Evolutionary conservation across 2,329 filamentous ascomycete genomes (phyloP).

Genomic region (Stachybotrys chartarum): DNA sequence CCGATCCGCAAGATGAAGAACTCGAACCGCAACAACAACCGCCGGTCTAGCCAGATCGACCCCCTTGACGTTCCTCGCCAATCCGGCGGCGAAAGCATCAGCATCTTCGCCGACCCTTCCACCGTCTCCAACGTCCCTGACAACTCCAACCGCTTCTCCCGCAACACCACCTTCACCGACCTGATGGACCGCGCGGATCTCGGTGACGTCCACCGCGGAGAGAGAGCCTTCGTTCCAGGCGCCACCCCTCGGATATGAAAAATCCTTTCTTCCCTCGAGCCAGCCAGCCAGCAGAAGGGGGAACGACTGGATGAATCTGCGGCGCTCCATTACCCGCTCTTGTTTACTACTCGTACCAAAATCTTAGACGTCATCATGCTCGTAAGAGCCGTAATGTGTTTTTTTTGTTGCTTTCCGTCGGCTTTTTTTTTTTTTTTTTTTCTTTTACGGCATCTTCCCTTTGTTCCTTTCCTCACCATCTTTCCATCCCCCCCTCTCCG

Average conservation of each 20-base stretch:
- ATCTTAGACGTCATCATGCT: background rate
- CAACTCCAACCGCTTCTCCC: conserved; percentile 14
- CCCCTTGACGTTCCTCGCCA: conserved; percentile 31
- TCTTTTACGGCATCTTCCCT: background rate
- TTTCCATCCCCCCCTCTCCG: background rate
- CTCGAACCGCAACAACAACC: conserved; percentile 15
- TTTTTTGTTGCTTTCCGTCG: background rate
- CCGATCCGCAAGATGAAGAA: conserved; percentile 33
- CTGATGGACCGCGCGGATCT: conserved; percentile 43
- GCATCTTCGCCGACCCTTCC: conserved; percentile 43
- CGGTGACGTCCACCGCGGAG: conserved; percentile 30
- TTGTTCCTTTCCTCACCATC: background rate
- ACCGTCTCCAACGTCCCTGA: conserved; percentile 22
- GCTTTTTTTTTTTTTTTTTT: background rate
- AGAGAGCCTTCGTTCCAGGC: conserved; percentile 32
- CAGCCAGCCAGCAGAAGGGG: background rate
- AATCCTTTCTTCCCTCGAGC: background rate
- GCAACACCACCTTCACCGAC: conserved; percentile 44
- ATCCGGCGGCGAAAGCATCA: conserved; percentile 42
- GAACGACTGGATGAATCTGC: no score
- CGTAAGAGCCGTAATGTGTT: background rate
- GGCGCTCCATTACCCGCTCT: background rate
- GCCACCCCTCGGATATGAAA: conserved; percentile 22
- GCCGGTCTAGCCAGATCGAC: conserved; percentile 13
- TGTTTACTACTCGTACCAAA: background rate